Conservation (phyloP, 768 basidiomycete genomes). For the Collybiopsis confluens region DNA sequence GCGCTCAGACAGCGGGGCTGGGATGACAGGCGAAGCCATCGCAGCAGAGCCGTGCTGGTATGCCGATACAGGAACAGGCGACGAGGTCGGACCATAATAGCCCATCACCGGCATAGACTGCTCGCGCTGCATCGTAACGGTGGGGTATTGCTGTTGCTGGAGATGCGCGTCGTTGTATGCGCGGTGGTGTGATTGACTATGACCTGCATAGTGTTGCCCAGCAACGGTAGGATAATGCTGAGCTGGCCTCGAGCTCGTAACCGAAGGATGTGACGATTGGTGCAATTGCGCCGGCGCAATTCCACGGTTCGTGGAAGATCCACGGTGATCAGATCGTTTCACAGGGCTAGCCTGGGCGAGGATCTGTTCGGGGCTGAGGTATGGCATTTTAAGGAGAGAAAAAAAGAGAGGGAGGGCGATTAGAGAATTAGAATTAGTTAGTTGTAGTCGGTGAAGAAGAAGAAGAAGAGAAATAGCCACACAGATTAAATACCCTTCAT, state of each 20-base stretch:
- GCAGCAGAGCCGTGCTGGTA: neutral
- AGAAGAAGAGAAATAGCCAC: too few relatives aligned
- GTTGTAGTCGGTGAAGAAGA: too few relatives aligned
- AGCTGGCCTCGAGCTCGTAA: neutral
- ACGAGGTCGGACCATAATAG: neutral
- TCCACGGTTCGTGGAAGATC: neutral
- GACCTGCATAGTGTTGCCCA: neutral
- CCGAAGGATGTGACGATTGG: neutral
- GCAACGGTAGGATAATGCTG: neutral
- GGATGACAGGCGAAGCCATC: neutral
- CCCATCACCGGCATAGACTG: neutral
- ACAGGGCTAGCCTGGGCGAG: neutral
- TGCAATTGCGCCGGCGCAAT: neutral
- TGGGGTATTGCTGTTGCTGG: neutral
- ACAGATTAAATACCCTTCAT: too few relatives aligned
- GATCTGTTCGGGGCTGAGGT: conserved; percentile 2
- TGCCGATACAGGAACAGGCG: neutral
- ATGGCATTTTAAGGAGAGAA: neutral
- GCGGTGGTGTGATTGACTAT: neutral
- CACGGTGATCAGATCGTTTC: neutral
- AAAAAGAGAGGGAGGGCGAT: neutral
- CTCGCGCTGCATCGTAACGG: neutral
- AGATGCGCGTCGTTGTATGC: neutral
- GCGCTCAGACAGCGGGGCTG: neutral
- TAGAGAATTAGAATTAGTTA: too few relatives aligned